phyloP scores from a whole-genome alignment of 1,139 yeast genomes.

The Magnusiomyces fungicola region DNA sequence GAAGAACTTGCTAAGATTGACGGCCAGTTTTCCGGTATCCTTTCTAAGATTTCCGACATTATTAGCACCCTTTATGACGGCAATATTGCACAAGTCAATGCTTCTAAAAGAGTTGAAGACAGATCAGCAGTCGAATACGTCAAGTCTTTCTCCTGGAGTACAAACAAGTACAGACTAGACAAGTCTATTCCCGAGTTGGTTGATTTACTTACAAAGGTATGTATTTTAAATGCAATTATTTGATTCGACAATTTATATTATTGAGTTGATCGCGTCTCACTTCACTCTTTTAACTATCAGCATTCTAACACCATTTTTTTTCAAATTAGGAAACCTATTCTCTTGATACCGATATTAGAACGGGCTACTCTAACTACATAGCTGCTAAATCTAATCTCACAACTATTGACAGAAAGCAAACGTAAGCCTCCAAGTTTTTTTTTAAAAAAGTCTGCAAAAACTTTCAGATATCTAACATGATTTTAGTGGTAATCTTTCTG shows the following conservation, averaged over 20 bases:
- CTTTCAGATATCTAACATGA: not conserved
- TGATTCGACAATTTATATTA: not conserved
- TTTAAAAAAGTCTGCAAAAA: not conserved
- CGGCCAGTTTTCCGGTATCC: conserved; percentile 58
- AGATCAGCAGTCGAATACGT: conserved; percentile 52
- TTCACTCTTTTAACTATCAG: too few relatives aligned
- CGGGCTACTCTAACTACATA: conserved; percentile 61
- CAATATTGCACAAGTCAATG: conserved; percentile 36
- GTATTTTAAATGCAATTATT: not conserved
- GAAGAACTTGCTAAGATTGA: conserved; percentile 84
- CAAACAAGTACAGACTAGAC: conserved; percentile 78
- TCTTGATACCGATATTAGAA: conserved; percentile 75
- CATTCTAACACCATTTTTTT: too few relatives aligned
- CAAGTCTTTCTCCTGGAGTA: conserved; percentile 78
- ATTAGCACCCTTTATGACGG: conserved; percentile 47
- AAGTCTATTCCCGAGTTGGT: conserved; percentile 74
- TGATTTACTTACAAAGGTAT: conserved; percentile 47
- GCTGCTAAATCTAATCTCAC: conserved; percentile 75
- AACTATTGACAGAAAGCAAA: conserved; percentile 86
- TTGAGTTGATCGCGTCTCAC: too few relatives aligned
- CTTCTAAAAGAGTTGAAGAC: conserved; percentile 46
- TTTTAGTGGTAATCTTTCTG: conserved; percentile 71
- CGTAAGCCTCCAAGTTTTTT: conserved; percentile 24
- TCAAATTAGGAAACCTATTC: conserved; percentile 65
- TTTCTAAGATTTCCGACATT: conserved; percentile 70